Percentiles rank a stretch among this genome's conserved stretches.
These are phyloP conservation scores for Desmodesmus armatus DNA, from an alignment of 139 green algal genomes.

Conservation along the genomic window DNA sequence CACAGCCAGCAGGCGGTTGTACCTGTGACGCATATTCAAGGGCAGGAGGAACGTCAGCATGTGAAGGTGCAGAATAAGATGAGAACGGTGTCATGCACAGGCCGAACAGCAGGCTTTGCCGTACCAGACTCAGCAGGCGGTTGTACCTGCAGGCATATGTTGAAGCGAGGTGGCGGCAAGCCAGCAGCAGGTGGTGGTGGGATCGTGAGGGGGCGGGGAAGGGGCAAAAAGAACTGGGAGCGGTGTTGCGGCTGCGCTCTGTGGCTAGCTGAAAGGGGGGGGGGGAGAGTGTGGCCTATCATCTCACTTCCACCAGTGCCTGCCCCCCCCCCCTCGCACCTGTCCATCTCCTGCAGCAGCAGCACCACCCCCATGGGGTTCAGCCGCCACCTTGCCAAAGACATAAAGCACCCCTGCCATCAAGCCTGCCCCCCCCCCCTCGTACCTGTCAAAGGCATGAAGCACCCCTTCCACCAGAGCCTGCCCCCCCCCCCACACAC, in stretches of 20 bases:
- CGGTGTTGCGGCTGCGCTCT: no score
- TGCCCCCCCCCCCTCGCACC: no score
- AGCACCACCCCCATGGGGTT: constrained; percentile 11
- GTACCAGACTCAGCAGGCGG: constrained; percentile 36
- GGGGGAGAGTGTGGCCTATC: no score
- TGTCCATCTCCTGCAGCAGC: constrained; percentile 74
- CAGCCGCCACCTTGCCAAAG: neutral
- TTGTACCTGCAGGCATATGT: constrained; percentile 25
- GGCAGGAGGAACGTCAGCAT: neutral
- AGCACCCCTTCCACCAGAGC: no score
- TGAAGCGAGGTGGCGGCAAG: no score
- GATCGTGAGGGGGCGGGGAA: no score
- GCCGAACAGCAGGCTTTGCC: constrained; percentile 56
- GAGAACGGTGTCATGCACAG: constrained; percentile 48
- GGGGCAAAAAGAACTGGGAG: no score
- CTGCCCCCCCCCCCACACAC: no score
- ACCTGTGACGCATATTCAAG: neutral
- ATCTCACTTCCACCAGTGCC: no score
- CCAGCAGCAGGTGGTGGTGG: neutral
- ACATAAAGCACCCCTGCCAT: neutral
- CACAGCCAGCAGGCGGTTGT: constrained; percentile 42
- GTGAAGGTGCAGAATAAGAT: neutral
- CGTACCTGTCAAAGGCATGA: no score
- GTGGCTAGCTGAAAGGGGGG: no score
- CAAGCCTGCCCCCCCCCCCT: no score